These are phyloP conservation scores for Camellia japonica DNA, from an alignment of 148 eudicot species.

Conservation along the genomic window DNA sequence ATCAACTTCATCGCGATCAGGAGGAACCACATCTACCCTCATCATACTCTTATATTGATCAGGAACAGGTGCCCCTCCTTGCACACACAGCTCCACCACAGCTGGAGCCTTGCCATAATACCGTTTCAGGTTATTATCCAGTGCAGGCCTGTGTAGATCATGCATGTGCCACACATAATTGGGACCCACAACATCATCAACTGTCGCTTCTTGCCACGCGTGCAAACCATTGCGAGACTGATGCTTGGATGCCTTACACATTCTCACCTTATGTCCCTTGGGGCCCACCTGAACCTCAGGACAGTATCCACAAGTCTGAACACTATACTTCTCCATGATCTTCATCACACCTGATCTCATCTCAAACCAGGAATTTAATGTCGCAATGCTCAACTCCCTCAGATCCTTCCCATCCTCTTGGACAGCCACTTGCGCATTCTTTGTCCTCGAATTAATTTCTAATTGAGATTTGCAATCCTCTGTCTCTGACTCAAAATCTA, in stretches of 20 bases:
- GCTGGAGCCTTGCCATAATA: slow-evolving; percentile 72
- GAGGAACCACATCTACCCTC: slow-evolving; percentile 72
- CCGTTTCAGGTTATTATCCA: slow-evolving; percentile 46
- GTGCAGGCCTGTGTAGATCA: slow-evolving; percentile 38
- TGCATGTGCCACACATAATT: slow-evolving; percentile 68
- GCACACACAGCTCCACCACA: slow-evolving; percentile 63
- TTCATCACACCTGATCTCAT: slow-evolving; percentile 55
- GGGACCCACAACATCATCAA: slow-evolving; percentile 60
- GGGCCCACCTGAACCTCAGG: slow-evolving; percentile 72
- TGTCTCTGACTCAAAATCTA: slow-evolving; percentile 43
- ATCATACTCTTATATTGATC: slow-evolving; percentile 52
- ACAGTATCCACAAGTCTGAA: slow-evolving; percentile 65
- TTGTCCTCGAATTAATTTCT: not conserved
- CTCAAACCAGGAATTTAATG: slow-evolving; percentile 51
- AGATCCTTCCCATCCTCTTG: slow-evolving; percentile 21
- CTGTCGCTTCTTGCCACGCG: slow-evolving; percentile 69
- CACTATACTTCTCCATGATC: slow-evolving; percentile 58
- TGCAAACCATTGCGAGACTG: slow-evolving; percentile 69
- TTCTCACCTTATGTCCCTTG: slow-evolving; percentile 64
- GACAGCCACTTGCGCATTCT: not conserved
- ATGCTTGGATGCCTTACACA: slow-evolving; percentile 62
- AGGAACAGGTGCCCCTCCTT: slow-evolving; percentile 63
- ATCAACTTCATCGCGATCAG: slow-evolving; percentile 64
- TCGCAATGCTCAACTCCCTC: slow-evolving; percentile 32
- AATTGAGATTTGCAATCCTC: not conserved